Conservation (phyloP, 2,329 filamentous ascomycete species). For the Didymella keratinophila region DNA sequence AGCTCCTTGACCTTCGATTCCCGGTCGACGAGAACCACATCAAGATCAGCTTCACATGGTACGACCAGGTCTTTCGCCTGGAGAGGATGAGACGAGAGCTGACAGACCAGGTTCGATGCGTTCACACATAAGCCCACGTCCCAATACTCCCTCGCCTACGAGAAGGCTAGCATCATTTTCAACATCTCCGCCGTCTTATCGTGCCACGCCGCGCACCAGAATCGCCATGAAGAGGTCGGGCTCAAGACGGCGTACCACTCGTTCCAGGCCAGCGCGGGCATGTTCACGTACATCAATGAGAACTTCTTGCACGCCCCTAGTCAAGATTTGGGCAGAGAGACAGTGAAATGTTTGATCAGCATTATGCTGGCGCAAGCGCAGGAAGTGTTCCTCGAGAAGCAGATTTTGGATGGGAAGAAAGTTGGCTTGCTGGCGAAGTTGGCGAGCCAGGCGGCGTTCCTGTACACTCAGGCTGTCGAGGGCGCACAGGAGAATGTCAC, state of each 20-base stretch:
- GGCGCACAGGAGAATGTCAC: conserved; percentile 92
- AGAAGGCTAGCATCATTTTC: conserved; percentile 99
- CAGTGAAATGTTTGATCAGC: conserved; percentile 90
- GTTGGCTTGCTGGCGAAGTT: conserved; percentile 89
- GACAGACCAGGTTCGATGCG: conserved; percentile 85
- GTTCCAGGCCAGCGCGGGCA: conserved; percentile 96
- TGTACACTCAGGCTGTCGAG: conserved; percentile 88
- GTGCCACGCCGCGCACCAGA: conserved; percentile 92
- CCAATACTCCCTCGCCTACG: conserved; percentile 95
- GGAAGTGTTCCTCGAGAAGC: conserved; percentile 97
- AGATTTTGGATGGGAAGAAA: conserved; percentile 92
- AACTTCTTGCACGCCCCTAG: conserved; percentile 98
- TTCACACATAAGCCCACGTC: conserved; percentile 98
- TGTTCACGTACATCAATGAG: conserved; percentile 99
- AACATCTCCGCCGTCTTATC: conserved; percentile 98
- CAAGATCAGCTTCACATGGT: conserved; percentile 99
- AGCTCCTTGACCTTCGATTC: conserved; percentile 91
- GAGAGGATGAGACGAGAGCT: conserved; percentile 23
- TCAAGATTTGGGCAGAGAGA: conserved; percentile 93
- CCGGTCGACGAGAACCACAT: conserved; percentile 99
- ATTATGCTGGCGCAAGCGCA: conserved; percentile 96
- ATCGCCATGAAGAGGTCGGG: conserved; percentile 87
- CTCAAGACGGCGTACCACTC: conserved; percentile 98
- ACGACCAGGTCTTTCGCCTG: conserved; percentile 43
- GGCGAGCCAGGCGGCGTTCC: conserved; percentile 85